Evolutionary conservation across 768 basidiomycete species (phyloP).

Genomic region (Leucogyrophana mollusca): DNA sequence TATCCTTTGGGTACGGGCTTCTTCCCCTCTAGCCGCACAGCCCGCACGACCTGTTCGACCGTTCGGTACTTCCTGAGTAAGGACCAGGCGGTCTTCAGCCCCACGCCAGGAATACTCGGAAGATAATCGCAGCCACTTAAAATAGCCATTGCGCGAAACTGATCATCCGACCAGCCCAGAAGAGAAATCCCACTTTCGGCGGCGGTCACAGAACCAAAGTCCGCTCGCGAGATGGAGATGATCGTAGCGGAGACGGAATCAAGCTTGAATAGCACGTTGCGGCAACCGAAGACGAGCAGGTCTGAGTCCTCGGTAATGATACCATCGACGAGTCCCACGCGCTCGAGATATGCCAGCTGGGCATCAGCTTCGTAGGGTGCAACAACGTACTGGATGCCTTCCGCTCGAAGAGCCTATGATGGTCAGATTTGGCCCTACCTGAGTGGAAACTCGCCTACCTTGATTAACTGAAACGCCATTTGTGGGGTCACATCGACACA

Average conservation of each 20-base stretch:
- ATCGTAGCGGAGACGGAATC: conserved; percentile 68
- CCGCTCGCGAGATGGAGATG: conserved; percentile 59
- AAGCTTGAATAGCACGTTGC: conserved; percentile 89
- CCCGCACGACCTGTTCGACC: conserved; percentile 77
- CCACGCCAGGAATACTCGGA: conserved; percentile 86
- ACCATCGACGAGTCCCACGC: conserved; percentile 76
- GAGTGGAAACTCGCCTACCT: conserved; percentile 41
- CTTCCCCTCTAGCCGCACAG: conserved; percentile 79
- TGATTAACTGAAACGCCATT: conserved; percentile 97
- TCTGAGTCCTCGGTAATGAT: conserved; percentile 99
- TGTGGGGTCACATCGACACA: conserved; percentile 94
- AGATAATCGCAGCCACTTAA: conserved; percentile 93
- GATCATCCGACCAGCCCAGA: conserved; percentile 82
- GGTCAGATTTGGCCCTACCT: conserved; percentile 7
- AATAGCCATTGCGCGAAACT: conserved; percentile 94
- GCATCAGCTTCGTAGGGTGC: conserved; percentile 99
- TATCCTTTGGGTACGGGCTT: conserved; percentile 79
- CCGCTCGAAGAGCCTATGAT: conserved; percentile 79
- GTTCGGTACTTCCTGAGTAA: conserved; percentile 84
- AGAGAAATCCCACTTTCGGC: conserved; percentile 67
- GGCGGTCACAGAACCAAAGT: conserved; percentile 61
- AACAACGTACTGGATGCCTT: conserved; percentile 80
- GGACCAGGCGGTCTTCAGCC: conserved; percentile 88
- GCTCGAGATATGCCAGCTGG: conserved; percentile 91
- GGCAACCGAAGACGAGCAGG: conserved; percentile 95